Percentiles rank a stretch among this genome's conserved stretches.
Conservation (phyloP, 768 basidiomycete species). For the Hemileccinum impolitum region DNA sequence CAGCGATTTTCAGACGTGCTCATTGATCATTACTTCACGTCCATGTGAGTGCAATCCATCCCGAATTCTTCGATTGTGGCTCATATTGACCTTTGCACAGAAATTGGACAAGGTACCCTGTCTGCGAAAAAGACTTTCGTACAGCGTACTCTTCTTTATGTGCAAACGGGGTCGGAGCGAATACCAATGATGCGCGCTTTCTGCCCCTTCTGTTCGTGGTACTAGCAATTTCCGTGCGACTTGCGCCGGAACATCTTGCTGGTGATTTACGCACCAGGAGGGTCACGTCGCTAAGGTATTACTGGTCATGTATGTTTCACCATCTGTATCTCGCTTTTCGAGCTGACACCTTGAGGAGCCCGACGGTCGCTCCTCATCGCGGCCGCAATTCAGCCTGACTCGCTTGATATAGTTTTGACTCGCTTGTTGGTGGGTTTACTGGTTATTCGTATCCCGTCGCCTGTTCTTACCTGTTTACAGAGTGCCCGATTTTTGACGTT, state of each 20-base stretch:
- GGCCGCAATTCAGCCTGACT: constrained; percentile 91
- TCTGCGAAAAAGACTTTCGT: constrained; percentile 83
- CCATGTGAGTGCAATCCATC: constrained; percentile 49
- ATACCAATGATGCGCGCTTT: constrained; percentile 77
- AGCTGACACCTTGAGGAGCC: constrained; percentile 44
- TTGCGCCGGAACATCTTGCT: constrained; percentile 81
- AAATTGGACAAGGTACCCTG: constrained; percentile 92
- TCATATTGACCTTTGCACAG: constrained; percentile 35
- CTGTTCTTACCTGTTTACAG: constrained; percentile 32
- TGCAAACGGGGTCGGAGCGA: constrained; percentile 56
- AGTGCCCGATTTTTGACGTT: constrained; percentile 68
- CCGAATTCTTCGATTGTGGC: background rate
- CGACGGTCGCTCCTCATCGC: constrained; percentile 86
- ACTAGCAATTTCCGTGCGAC: constrained; percentile 78
- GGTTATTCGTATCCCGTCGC: background rate
- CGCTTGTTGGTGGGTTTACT: constrained; percentile 60
- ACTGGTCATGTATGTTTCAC: constrained; percentile 83
- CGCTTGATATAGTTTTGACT: constrained; percentile 86
- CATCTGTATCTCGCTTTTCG: constrained; percentile 3
- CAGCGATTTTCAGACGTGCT: constrained; percentile 70
- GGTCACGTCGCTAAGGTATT: constrained; percentile 83
- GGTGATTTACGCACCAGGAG: constrained; percentile 75
- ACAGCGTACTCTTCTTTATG: constrained; percentile 64
- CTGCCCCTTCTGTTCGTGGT: constrained; percentile 93
- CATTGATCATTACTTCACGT: constrained; percentile 76